phyloP scores from a whole-genome alignment of 75 land plant species.

The Pseudotsuga menziesii region DNA sequence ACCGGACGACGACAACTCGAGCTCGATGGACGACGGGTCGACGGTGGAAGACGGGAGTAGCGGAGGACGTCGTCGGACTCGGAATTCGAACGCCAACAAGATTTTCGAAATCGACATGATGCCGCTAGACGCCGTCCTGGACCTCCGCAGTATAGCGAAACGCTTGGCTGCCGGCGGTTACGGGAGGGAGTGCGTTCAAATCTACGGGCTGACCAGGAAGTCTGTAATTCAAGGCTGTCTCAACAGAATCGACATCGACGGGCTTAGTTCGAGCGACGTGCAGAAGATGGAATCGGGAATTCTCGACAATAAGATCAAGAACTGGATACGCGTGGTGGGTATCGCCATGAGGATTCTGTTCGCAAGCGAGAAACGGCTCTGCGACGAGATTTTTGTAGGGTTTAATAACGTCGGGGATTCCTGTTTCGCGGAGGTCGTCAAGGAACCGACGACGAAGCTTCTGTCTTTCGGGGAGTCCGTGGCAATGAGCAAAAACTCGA shows the following conservation, averaged over 20 bases:
- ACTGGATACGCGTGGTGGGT: conserved; percentile 33
- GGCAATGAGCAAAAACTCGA: conserved; percentile 39
- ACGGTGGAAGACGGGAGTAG: not conserved
- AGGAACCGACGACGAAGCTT: conserved; percentile 58
- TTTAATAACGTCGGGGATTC: not conserved
- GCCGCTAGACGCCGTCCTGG: conserved; percentile 30
- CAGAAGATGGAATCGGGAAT: conserved; percentile 65
- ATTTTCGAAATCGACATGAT: conserved; percentile 37
- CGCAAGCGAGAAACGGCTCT: conserved; percentile 29
- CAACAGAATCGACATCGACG: conserved; percentile 48
- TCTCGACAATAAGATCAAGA: conserved; percentile 57
- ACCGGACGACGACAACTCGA: conserved; percentile 14
- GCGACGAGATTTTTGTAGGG: conserved; percentile 21
- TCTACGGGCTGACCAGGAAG: conserved; percentile 33
- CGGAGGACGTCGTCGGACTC: not conserved
- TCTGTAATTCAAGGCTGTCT: conserved; percentile 54
- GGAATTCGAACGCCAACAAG: not conserved
- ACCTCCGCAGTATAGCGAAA: conserved; percentile 58
- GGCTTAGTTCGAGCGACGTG: conserved; percentile 62
- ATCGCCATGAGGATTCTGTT: conserved; percentile 18
- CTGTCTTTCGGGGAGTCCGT: conserved; percentile 67
- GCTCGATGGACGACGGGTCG: not conserved
- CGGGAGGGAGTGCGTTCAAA: conserved; percentile 48
- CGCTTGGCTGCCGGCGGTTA: conserved; percentile 56
- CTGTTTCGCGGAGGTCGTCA: conserved; percentile 34